Evolutionary conservation across 352 stramenopile genomes (phyloP), one percentile per base, ranked within the genome.

Genomic region (Phytophthora capsici): DNA sequence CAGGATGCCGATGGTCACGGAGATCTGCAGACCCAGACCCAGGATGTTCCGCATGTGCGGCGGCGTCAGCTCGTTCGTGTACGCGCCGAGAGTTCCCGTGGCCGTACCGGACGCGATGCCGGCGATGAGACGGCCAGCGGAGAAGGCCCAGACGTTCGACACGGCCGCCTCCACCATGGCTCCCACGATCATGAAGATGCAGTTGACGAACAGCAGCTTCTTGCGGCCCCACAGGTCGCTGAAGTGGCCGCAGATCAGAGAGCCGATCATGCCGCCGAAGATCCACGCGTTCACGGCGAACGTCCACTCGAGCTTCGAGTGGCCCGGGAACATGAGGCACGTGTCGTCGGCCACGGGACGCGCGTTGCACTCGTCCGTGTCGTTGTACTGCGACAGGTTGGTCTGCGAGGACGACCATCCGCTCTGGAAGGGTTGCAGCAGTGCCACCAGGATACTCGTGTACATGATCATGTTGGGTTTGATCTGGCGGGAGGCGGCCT

Each of bases 361-460:
- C 34, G 34, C 34, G 34, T 41, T 41, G 34, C 34, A 41, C 16
- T 41, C 34, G 34, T 41, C 34, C 10, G 34, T 41, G 34, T 41
- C 34, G 34, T 41, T 41, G 34, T 41, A 41, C 34, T 41, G 34
- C 34, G 34, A 41, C 10, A 41, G 34, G 49, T 82, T 84, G 46
- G 84, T 61, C 62, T 88, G 71, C 26, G 75, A 76, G 12, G 80
- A 59, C n/a, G 68, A 75, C 79, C 79, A 88, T 17, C 79, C 79
- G 55, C 72, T 78, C 59, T 89, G 77, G 51, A 81, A 70, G 4
- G 71, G 63, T 26, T 79, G 63, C 26, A 82, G 47, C 10, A 79
- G 54, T 30, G 69, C 75, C 41, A 82, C 51, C 16, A 65, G 52
- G 25, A 75, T 60, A 36, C 71, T 78, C 17, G 63, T 32, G 62